A percentile compares a stretch with the other conserved stretches of the same genome.
Evolutionary conservation across 2,329 filamentous ascomycete genomes (phyloP).

Genomic region (Aspergillus intermedius): DNA sequence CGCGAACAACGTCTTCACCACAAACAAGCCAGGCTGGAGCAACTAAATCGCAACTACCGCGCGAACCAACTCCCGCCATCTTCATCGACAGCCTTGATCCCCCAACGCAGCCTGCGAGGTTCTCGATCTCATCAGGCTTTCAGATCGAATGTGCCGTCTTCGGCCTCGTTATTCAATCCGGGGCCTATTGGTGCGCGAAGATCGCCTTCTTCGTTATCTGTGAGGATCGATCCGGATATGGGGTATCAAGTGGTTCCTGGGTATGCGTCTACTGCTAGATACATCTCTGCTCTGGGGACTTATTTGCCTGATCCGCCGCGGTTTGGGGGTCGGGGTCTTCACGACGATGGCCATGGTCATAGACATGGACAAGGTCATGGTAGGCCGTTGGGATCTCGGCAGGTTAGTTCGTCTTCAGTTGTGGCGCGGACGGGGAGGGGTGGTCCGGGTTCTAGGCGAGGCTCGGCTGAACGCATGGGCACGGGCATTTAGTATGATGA

Average conservation of each 20-base stretch:
- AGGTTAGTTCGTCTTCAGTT: background rate
- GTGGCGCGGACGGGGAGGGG: background rate
- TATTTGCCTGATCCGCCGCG: background rate
- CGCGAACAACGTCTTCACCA: slow-evolving; percentile 4
- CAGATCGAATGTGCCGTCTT: background rate
- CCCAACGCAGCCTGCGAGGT: background rate
- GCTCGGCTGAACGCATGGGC: too few species aligned
- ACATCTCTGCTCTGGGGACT: background rate
- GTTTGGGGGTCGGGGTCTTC: background rate
- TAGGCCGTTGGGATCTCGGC: background rate
- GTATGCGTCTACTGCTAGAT: background rate
- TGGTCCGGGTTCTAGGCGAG: too few species aligned
- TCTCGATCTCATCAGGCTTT: slow-evolving; percentile 1
- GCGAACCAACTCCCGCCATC: background rate
- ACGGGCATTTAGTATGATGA: too few species aligned
- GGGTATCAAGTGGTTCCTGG: background rate
- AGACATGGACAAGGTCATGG: background rate
- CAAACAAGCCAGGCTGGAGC: background rate
- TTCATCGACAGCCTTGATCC: background rate
- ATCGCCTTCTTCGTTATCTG: too few species aligned
- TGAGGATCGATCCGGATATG: too few species aligned
- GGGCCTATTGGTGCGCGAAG: background rate
- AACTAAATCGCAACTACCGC: background rate
- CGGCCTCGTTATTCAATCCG: background rate
- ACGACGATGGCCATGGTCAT: background rate